Evolutionary conservation across 768 basidiomycete genomes (phyloP), one percentile per base, ranked within the genome.

Genomic region (Erythrobasidium yunnanense): DNA sequence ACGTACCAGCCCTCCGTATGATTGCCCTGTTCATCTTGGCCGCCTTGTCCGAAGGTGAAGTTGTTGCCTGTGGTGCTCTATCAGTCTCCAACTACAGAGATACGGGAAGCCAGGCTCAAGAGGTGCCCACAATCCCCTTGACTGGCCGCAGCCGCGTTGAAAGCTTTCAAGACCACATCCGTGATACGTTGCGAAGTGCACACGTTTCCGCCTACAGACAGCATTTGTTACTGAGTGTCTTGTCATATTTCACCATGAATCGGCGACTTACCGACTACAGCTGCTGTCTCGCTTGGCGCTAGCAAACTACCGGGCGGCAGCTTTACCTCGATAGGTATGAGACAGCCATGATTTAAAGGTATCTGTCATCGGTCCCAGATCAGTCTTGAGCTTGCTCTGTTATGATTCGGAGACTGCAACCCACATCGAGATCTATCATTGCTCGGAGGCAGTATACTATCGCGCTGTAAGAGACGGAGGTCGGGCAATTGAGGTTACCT

Each of bases 161-260:
- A 95, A 0, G 91, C 90, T 74, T 87, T 89, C 34, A 96, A 78
- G 33, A 96, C 87, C 1, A 92, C 90, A 73, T 96, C 92, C 1
- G 92, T 88, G 49, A 93, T 88, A n/a, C 92, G 81, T 73, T 93
- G 91, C 4, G 85, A 87, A 2, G 90, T 91, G 49, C 89, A 78
- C 1, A 92, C 90, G 73, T 95, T 96, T 11, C 91, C 91, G 30
- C 87, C 38, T 42, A n/a, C 38, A 42, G 11, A n/a, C 38, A n/a
- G n/a, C n/a, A n/a, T n/a, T n/a, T n/a, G n/a, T n/a, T n/a, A n/a
- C n/a, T n/a, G n/a, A n/a, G n/a, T n/a, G n/a, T n/a, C n/a, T n/a
- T n/a, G n/a, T n/a, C n/a, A n/a, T n/a, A n/a, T n/a, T n/a, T n/a
- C n/a, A n/a, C n/a, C 38, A 11, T 42, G 38, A 42, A 11, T 11